phyloP scores from a whole-genome alignment of 78 protist species.

The Dictyostelium brefeldianum region DNA sequence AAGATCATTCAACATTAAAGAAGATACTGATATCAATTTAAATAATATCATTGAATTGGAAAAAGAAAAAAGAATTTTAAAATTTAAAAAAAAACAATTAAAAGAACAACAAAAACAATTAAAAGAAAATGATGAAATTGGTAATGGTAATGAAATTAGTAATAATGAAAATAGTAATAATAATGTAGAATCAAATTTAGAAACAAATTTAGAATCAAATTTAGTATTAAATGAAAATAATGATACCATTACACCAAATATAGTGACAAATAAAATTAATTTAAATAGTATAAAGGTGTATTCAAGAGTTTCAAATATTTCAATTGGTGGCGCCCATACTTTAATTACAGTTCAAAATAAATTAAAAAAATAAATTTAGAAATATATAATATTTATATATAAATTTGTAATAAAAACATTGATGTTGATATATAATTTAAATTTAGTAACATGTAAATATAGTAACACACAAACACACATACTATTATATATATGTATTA shows the following conservation, averaged over 20 bases:
- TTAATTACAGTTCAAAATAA: conserved; percentile 20
- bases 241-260: neutral
- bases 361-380: neutral
- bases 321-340: conserved; percentile 35
- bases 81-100: conserved; percentile 26
- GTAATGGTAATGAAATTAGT: neutral
- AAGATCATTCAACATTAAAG: neutral
- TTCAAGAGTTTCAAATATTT: conserved; percentile 47
- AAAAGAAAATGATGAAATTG: conserved; percentile 1
- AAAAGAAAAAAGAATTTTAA: conserved; percentile 12
- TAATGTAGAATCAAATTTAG: neutral
- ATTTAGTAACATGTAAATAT: neutral
- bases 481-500: no score
- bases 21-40: neutral
- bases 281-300: neutral
- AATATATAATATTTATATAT: neutral
- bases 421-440: neutral
- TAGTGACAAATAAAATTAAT: conserved; percentile 1
- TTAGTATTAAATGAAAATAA: neutral
- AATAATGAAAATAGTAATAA: neutral
- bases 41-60: neutral
- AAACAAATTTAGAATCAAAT: neutral
- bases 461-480: neutral
- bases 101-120: neutral
- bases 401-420: neutral